These are phyloP conservation scores for Volvariella volvacea DNA, from an alignment of 1,284 basidiomycete genomes.

Conservation along the genomic window DNA sequence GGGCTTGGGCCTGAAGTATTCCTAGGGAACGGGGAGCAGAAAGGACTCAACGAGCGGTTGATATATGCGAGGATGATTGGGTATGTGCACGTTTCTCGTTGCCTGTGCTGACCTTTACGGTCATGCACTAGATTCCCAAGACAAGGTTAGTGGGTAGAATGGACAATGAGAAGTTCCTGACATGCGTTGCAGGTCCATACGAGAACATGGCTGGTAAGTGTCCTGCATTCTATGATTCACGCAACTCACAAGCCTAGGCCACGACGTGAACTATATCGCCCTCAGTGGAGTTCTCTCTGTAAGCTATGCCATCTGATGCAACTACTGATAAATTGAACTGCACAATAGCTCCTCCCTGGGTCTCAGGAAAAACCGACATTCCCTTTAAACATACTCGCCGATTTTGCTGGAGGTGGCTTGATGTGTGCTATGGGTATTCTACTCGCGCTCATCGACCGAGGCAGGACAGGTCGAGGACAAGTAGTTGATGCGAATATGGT, in stretches of 20 bases:
- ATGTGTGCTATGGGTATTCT: constrained; percentile 72
- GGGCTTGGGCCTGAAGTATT: constrained; percentile 75
- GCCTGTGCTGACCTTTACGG: constrained; percentile 3
- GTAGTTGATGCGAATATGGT: constrained; percentile 79
- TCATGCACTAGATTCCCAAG: constrained; percentile 43
- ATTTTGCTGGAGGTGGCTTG: constrained; percentile 79
- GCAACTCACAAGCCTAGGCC: constrained; percentile 37
- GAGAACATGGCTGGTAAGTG: constrained; percentile 62
- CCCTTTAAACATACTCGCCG: constrained; percentile 73
- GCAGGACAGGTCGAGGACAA: constrained; percentile 61
- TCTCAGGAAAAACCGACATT: constrained; percentile 57
- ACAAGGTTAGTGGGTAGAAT: constrained; percentile 32
- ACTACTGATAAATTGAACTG: neutral
- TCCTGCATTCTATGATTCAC: neutral
- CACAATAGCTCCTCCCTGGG: constrained; percentile 60
- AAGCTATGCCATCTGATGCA: constrained; percentile 14
- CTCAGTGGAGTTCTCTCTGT: constrained; percentile 74
- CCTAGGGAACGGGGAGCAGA: constrained; percentile 34
- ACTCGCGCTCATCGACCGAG: constrained; percentile 67
- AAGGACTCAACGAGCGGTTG: constrained; percentile 52
- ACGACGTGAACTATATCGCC: constrained; percentile 86
- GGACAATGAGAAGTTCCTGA: constrained; percentile 8
- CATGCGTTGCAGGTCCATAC: constrained; percentile 39
- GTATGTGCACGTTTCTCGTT: constrained; percentile 28
- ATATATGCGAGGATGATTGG: constrained; percentile 65